These are phyloP conservation scores for Hansenula lynferdii DNA, from an alignment of 1,139 yeast species.

Conservation along the genomic window DNA sequence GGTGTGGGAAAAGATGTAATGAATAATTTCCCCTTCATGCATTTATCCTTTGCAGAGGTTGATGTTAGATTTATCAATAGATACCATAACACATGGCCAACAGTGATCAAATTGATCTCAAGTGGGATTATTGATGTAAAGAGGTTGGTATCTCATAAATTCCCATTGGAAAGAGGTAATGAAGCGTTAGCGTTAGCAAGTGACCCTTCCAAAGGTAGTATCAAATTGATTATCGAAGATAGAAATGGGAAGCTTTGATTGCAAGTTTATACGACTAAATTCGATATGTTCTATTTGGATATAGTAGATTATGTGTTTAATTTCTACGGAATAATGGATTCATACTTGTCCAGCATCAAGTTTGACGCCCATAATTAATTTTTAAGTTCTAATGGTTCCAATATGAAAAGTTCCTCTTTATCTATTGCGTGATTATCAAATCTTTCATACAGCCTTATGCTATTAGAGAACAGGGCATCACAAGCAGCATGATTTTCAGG, in stretches of 20 bases:
- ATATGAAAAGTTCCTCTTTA: no score
- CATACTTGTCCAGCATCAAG: no score
- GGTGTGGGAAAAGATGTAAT: conserved; percentile 34
- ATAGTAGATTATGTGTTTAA: no score
- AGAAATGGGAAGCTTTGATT: conserved; percentile 4
- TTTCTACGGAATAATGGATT: no score
- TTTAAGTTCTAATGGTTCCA: no score
- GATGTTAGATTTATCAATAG: conserved; percentile 36
- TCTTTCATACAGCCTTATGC: no score
- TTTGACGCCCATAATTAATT: no score
- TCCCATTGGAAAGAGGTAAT: conserved; percentile 64
- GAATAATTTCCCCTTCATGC: conserved; percentile 37
- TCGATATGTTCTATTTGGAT: no score
- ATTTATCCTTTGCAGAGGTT: conserved; percentile 33
- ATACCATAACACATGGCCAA: conserved; percentile 36
- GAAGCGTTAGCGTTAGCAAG: conserved; percentile 46
- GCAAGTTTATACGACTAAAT: no score
- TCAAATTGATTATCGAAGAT: conserved; percentile 29
- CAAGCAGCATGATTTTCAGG: no score
- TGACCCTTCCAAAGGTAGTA: conserved; percentile 28
- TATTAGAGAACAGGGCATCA: no score
- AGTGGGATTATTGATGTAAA: conserved; percentile 59
- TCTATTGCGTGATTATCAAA: no score
- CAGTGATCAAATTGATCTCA: conserved; percentile 59
- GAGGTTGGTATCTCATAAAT: conserved; percentile 71